Base-by-base conservation (phyloP, 2,329 filamentous ascomycete genomes). In the Hymenoscyphus infarciens region DNA sequence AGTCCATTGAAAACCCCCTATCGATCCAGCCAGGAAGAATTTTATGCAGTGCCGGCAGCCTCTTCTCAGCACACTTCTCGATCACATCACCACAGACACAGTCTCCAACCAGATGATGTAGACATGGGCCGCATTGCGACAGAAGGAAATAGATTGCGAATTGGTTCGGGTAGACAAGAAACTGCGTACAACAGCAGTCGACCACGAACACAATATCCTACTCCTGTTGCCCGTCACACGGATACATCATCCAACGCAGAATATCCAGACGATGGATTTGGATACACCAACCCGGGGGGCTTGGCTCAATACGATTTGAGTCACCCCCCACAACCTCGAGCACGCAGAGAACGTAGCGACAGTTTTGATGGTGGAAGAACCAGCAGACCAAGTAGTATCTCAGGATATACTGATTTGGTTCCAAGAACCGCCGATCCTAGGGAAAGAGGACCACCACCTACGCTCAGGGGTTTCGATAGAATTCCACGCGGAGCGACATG, bases 391-490 rank as follows among this genome's bases (percentile, higher is more conserved):
- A 69, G 63, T 7, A 74, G 71, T 57, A 68, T 74, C 45, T 57
- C 64, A 4, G 64, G 69, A 15, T 74, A 72, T 53, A 58, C 59
- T 39, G 73, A 75, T 38, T 49, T 72, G 54, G 60, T 65, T 31
- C 68, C 70, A 31, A 65, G 71, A 55, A 63, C 71, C 29, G 77
- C 79, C 63, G 80, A 81, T 52, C 71, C 76, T 27, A 74, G 82
- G 35, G 72, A 74, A 39, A 63, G 72, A 19, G 70, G 82, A 0
- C 89, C 88, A 1, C 89, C 90, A 10, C 87, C 87, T 4, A 84
- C 87, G 5, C 90, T 86, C 2, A 81, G 88, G 68, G 89, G 87
- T 0, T 85, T 92, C 66, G 89, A 91, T 69, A 89, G 85, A 75
- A 83, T 90, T 66, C 83, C 68, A 78, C 82, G 62, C 70, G 69